Evolutionary conservation across 2,329 filamentous ascomycete species (phyloP).

Genomic region (Cytospora piceicola): DNA sequence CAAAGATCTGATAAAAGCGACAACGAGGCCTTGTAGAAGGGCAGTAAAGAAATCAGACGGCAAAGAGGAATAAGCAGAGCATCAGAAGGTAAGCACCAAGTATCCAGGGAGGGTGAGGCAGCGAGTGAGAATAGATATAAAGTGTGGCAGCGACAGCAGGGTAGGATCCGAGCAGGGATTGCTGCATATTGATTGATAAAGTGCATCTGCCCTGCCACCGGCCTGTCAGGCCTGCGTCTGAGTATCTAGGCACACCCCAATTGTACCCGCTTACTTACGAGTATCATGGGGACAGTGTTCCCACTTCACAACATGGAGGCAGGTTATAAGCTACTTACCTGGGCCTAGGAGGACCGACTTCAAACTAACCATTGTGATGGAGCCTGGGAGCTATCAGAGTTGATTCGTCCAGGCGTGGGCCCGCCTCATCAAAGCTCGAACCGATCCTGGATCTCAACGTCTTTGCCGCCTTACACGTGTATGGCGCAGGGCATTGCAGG

Average conservation of each 20-base stretch:
- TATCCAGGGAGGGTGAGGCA: conserved; percentile 21
- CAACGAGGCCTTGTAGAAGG: conserved; percentile 4
- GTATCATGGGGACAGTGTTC: not conserved
- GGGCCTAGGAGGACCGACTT: not conserved
- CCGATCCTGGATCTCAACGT: not conserved
- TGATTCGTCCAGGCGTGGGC: not conserved
- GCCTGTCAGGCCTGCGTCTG: not conserved
- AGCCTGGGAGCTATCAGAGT: not conserved
- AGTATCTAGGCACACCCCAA: not conserved
- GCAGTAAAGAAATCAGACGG: not conserved
- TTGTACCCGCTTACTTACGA: not conserved
- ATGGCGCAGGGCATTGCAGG: not conserved
- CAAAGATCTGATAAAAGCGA: not conserved
- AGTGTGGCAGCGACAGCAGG: conserved; percentile 18
- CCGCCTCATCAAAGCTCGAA: not conserved
- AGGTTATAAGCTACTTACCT: not conserved
- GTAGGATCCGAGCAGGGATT: conserved; percentile 19
- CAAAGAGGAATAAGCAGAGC: not conserved
- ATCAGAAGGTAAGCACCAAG: conserved; percentile 10
- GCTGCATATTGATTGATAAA: conserved; percentile 12
- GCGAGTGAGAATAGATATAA: conserved; percentile 16
- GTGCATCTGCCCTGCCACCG: not conserved
- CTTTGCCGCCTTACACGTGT: conserved; percentile 2
- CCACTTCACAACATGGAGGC: not conserved
- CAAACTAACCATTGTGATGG: not conserved